phyloP scores from a whole-genome alignment of 1,284 basidiomycete species.

The Leccinum pseudoinsigne region DNA sequence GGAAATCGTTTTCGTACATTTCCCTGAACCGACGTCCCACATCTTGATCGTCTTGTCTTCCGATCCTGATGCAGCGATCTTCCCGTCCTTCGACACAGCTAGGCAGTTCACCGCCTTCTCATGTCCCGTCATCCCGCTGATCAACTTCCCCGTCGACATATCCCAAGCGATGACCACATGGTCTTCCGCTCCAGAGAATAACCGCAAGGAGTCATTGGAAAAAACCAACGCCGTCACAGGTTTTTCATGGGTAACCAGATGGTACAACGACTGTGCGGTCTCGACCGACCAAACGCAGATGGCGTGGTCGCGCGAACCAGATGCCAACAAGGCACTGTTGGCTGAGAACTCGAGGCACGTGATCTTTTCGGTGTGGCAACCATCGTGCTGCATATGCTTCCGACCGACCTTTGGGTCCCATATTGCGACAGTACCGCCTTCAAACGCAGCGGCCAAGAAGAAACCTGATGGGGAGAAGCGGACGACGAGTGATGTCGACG shows the following conservation, averaged over 20 bases:
- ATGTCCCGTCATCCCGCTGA: constrained; percentile 23
- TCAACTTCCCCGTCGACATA: constrained; percentile 16
- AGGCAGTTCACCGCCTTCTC: constrained; percentile 20
- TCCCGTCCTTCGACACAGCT: constrained; percentile 18
- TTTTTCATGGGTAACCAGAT: constrained; percentile 18
- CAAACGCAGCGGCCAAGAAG: constrained; percentile 22
- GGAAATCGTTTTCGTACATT: constrained; percentile 19
- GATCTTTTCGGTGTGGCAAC: constrained; percentile 18
- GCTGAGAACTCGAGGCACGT: constrained; percentile 24
- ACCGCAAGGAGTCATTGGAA: constrained; percentile 12
- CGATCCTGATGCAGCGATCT: constrained; percentile 15
- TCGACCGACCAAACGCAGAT: constrained; percentile 26
- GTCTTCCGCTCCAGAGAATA: constrained; percentile 24
- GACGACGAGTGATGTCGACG: constrained; percentile 18
- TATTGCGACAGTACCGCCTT: constrained; percentile 15
- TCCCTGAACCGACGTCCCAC: constrained; percentile 17
- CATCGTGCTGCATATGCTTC: constrained; percentile 19
- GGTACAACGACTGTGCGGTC: constrained; percentile 4
- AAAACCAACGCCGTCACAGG: constrained; percentile 16
- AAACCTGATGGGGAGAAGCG: constrained; percentile 26
- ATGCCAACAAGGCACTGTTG: constrained; percentile 21
- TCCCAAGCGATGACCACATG: constrained; percentile 26
- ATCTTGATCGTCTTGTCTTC: constrained; percentile 27
- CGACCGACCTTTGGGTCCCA: constrained; percentile 18
- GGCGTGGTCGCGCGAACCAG: constrained; percentile 21